phyloP scores from a whole-genome alignment of 1,284 basidiomycete genomes.

The Pholiota adiposa region DNA sequence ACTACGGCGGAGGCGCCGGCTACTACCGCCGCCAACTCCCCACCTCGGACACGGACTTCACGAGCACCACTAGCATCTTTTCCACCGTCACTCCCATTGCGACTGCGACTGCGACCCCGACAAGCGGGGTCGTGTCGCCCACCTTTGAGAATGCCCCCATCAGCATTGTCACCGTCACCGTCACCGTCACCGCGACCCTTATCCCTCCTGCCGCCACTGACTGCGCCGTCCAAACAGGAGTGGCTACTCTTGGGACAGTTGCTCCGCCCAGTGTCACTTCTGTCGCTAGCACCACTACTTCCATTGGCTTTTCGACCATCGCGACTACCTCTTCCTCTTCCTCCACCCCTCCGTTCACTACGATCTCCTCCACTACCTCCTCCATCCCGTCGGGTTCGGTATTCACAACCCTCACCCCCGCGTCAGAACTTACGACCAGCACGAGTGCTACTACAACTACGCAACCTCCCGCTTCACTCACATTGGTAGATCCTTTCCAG shows the following conservation, averaged over 20 bases:
- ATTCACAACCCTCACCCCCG: no score
- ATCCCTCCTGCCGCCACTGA: not conserved
- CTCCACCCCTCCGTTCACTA: no score
- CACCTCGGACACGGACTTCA: not conserved
- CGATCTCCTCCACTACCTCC: no score
- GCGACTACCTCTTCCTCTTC: no score
- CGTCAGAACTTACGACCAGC: not conserved
- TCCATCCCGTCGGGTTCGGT: no score
- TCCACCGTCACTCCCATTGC: not conserved
- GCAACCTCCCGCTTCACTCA: not conserved
- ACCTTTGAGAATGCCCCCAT: no score
- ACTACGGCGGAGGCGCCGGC: not conserved
- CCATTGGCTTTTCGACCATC: not conserved
- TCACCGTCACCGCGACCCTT: constrained; percentile 4
- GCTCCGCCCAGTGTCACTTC: no score
- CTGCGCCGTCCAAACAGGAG: no score
- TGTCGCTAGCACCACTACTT: no score
- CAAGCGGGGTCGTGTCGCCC: no score
- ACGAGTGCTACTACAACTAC: not conserved
- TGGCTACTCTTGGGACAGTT: no score
- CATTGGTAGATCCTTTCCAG: not conserved
- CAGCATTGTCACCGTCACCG: not conserved
- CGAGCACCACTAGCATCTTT: not conserved
- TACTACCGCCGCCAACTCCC: not conserved
- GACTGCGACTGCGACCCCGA: no score